phyloP scores from a whole-genome alignment of 331 rosid species.

The Pyrus hybrid region DNA sequence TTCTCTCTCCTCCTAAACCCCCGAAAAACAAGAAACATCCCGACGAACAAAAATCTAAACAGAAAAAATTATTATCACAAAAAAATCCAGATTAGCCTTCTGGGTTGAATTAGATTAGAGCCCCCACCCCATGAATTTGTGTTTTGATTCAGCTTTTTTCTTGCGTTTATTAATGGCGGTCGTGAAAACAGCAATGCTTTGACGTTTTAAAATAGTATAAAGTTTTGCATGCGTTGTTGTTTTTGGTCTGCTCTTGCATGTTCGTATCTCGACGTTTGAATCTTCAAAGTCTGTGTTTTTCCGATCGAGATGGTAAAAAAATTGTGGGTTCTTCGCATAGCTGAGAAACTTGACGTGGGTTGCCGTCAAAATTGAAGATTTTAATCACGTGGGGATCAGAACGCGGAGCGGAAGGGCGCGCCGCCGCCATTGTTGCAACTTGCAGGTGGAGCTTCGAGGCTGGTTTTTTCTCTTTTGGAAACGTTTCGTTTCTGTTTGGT shows the following conservation, averaged over 20 bases:
- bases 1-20: constrained; percentile 29
- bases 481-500: background rate
- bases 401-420: background rate
- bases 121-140: constrained; percentile 16
- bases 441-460: constrained; percentile 10
- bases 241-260: background rate
- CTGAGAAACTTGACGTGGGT: constrained; percentile 2
- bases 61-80: background rate
- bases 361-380: background rate
- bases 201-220: background rate
- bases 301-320: background rate
- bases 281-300: constrained; percentile 9
- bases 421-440: constrained; percentile 3
- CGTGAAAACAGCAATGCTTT: background rate
- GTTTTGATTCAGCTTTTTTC: constrained; percentile 6
- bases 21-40: constrained; percentile 22
- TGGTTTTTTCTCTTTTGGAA: background rate
- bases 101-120: constrained; percentile 8
- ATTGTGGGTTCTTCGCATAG: constrained; percentile 12
- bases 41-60: constrained; percentile 19
- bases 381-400: background rate
- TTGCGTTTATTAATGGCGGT: constrained; percentile 12
- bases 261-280: constrained; percentile 2
- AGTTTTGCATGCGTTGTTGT: background rate
- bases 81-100: background rate